These are phyloP conservation scores for Populus trichocarpa DNA, from an alignment of 441 rosid species.

Conservation along the genomic window DNA sequence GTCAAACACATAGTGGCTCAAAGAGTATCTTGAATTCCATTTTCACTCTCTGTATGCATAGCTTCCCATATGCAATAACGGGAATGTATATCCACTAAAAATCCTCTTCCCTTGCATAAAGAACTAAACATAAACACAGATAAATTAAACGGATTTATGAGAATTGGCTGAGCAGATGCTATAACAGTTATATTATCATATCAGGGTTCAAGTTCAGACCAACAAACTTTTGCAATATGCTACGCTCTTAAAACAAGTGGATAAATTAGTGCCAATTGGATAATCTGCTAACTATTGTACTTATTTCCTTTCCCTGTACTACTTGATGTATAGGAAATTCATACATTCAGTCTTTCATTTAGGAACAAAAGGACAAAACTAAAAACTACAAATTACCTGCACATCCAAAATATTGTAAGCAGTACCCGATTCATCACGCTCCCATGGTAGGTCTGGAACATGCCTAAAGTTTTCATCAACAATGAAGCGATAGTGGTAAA, in stretches of 20 bases:
- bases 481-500: conserved; percentile 54
- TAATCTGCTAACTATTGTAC: neutral
- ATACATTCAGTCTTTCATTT: neutral
- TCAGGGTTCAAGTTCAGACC: conserved; percentile 4
- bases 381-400: conserved; percentile 34
- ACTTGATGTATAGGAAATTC: neutral
- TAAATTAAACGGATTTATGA: neutral
- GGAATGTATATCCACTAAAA: neutral
- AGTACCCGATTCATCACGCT: conserved; percentile 34
- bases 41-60: neutral
- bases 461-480: conserved; percentile 41
- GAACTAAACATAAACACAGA: neutral
- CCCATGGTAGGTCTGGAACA: conserved; percentile 51
- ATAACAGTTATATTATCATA: neutral
- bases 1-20: neutral
- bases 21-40: neutral
- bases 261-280: neutral
- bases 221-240: conserved; percentile 3
- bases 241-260: neutral
- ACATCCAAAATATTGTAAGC: conserved; percentile 55
- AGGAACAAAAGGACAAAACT: neutral
- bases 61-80: neutral
- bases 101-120: neutral
- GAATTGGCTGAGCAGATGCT: neutral
- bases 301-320: neutral